Evolutionary conservation across 176 grass and related monocot genomes (phyloP), one percentile per base, ranked within the genome.

Genomic region (Canna indica): DNA sequence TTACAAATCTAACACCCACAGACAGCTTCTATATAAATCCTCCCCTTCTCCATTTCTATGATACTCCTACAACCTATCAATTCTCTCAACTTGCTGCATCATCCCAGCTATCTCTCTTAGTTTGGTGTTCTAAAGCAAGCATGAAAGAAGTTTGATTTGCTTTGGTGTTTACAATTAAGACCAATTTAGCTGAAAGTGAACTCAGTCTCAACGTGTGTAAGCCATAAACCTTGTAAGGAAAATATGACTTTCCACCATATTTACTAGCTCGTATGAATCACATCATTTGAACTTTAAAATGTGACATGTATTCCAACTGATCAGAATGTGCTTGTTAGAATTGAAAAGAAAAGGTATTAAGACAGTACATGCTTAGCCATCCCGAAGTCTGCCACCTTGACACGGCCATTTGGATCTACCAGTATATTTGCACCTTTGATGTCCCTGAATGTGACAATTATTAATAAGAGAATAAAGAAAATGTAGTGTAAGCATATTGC

Each of bases 351-450:
- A 36, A 36, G 14, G 20, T 22, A 18, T 26, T 30, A 39, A 81
- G 70, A 82, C 64, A 73, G 68, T 82, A 90, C 94, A 64, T 97
- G 89, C 85, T 97, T 97, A 22, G 94, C 89, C 94, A 97, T 97
- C 76, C 94, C 94, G 11, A 97, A 97, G 63, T 97, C 94, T 48
- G 94, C 94, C 74, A 97, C 81, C 80, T 97, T 93, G 50, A 97
- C 88, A 61, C 84, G 93, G 24, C 94, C 94, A 84, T 87, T 97
- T 76, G 94, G 94, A 71, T 97, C 94, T 38, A 97, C 89, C 72
- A 97, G 77, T 90, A 97, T 92, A 77, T 92, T 97, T 87, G 93
- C 88, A 46, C 93, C 93, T 90, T 97, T 97, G 67, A 97, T 97
- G 70, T 97, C 93, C 65, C 93, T 97, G 69, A 66, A 79, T 73